These are phyloP conservation scores for Backusella mclennaniae DNA, from an alignment of 192 early-diverging fungal species.

Conservation along the genomic window DNA sequence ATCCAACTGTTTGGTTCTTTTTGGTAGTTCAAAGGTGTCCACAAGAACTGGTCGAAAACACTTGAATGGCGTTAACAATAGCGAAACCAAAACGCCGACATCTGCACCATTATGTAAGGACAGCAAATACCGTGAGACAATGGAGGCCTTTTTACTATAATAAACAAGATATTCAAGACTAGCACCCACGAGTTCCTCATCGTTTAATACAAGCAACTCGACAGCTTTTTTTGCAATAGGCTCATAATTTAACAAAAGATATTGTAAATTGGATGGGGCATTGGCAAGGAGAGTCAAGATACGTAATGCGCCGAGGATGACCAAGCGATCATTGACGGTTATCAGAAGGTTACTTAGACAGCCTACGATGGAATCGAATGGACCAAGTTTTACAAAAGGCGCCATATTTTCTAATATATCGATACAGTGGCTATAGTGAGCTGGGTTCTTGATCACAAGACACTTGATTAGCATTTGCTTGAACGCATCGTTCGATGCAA, in stretches of 20 bases:
- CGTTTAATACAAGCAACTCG: slow-evolving; percentile 54
- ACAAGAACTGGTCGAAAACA: neutral
- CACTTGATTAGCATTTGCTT: slow-evolving; percentile 62
- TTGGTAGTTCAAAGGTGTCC: neutral
- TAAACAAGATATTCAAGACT: slow-evolving; percentile 71
- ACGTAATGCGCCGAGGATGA: slow-evolving; percentile 59
- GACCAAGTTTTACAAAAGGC: slow-evolving; percentile 48
- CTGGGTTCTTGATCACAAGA: slow-evolving; percentile 51
- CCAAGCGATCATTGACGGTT: slow-evolving; percentile 53
- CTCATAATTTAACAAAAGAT: slow-evolving; percentile 45
- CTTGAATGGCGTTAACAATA: slow-evolving; percentile 37
- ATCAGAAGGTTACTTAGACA: slow-evolving; percentile 52
- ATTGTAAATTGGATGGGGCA: slow-evolving; percentile 33
- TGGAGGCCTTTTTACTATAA: slow-evolving; percentile 49
- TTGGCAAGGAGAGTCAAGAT: slow-evolving; percentile 56
- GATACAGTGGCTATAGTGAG: slow-evolving; percentile 55
- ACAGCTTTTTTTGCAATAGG: slow-evolving; percentile 36
- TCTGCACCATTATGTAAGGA: slow-evolving; percentile 47
- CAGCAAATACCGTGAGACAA: slow-evolving; percentile 42
- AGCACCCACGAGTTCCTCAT: slow-evolving; percentile 58
- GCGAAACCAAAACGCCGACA: slow-evolving; percentile 44
- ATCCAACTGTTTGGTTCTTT: neutral
- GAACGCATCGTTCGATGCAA: slow-evolving; percentile 43
- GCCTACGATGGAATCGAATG: slow-evolving; percentile 60
- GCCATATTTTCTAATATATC: slow-evolving; percentile 74